Evolutionary conservation across 2,329 filamentous ascomycete species (phyloP).

Genomic region (Talaromyces marneffei): DNA sequence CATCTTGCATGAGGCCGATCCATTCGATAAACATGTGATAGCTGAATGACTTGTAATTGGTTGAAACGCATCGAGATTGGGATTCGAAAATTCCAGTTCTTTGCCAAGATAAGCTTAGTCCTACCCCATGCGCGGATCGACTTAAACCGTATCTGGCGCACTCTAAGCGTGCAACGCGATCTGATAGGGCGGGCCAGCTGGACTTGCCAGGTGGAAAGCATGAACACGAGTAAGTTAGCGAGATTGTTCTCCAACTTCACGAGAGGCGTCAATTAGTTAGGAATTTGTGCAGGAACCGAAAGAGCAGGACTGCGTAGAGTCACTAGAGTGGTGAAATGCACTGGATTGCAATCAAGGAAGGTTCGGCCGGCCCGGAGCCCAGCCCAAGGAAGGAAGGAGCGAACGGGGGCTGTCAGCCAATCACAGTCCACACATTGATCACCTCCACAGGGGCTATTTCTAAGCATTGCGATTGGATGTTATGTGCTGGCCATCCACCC

Average conservation of each 20-base stretch:
- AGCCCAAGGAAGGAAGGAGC: conserved; percentile 1
- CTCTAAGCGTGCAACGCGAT: not conserved
- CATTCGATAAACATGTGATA: conserved; percentile 1
- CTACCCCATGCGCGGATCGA: not conserved
- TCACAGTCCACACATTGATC: not conserved
- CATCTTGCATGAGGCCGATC: not conserved
- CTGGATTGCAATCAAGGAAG: not conserved
- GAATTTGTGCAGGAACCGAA: not conserved
- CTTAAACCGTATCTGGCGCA: not conserved
- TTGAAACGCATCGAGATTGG: not conserved
- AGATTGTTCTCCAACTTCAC: not conserved
- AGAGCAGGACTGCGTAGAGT: no score
- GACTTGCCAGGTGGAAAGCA: not conserved
- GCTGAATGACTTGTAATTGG: not conserved
- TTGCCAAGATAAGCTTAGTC: not conserved
- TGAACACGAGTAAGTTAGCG: not conserved
- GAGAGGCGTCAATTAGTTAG: not conserved
- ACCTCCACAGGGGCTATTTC: no score
- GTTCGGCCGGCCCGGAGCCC: not conserved
- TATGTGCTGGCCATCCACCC: no score
- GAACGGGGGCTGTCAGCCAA: not conserved
- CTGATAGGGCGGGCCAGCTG: not conserved
- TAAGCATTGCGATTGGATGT: not conserved
- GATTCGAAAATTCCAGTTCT: not conserved
- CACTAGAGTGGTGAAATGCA: no score